Evolutionary conservation across 371 early-diverging fungal genomes (phyloP).

Genomic region (Mucor sp.): DNA sequence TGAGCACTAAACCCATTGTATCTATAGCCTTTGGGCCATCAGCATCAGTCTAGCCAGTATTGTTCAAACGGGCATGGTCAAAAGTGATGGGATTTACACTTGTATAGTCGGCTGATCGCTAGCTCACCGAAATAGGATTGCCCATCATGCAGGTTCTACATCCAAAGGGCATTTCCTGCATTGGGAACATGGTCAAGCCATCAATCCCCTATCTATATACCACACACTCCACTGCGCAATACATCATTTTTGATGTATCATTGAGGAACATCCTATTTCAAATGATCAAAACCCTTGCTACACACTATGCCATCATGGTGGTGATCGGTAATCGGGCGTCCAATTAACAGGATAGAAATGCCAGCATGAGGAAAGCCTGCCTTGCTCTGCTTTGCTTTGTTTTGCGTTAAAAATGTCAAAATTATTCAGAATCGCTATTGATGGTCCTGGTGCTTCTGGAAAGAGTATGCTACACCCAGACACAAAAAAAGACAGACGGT

Average conservation of each 20-base stretch:
- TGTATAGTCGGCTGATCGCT: not conserved
- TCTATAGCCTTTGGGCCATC: too few species aligned
- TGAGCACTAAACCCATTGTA: not conserved
- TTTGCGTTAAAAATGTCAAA: slow-evolving; percentile 32
- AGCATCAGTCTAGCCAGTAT: too few species aligned
- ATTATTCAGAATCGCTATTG: slow-evolving; percentile 84
- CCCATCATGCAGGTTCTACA: not conserved
- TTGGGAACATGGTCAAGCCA: not conserved
- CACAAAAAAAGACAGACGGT: not conserved
- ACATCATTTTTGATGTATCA: not conserved
- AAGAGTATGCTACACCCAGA: slow-evolving; percentile 66
- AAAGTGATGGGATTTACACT: not conserved
- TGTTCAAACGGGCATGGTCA: not conserved
- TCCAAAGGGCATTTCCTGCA: not conserved
- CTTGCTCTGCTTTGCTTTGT: not conserved
- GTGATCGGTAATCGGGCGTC: not conserved
- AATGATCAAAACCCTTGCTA: not conserved
- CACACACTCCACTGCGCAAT: not conserved
- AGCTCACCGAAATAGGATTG: not conserved
- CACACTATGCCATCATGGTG: not conserved
- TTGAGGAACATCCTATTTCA: not conserved
- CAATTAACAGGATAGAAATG: not conserved
- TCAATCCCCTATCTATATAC: not conserved
- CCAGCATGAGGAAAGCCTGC: not conserved
- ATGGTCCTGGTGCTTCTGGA: slow-evolving; percentile 93